phyloP scores from a whole-genome alignment of 805 yeast species.

The Teunomyces pallodes region DNA sequence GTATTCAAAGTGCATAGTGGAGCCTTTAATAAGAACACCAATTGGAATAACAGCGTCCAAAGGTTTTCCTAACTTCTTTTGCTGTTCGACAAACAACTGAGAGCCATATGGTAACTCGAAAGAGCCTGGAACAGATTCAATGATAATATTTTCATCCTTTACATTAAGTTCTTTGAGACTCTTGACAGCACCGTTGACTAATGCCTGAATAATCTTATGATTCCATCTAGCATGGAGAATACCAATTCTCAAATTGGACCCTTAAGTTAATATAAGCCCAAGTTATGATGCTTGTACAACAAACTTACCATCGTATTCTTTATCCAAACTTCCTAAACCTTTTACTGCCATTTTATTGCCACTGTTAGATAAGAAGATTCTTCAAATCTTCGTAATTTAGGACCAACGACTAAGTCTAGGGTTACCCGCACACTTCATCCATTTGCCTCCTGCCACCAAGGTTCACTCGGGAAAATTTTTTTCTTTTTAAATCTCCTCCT shows the following conservation, averaged over 20 bases:
- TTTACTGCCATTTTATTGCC: constrained; percentile 60
- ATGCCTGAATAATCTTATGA: constrained; percentile 65
- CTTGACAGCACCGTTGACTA: constrained; percentile 73
- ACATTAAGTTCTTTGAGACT: constrained; percentile 68
- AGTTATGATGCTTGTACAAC: background rate
- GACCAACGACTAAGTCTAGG: background rate
- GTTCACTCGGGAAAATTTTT: background rate
- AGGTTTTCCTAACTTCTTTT: constrained; percentile 40
- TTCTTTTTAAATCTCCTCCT: background rate
- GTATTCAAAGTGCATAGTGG: constrained; percentile 97
- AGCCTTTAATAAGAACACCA: constrained; percentile 93
- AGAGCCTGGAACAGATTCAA: constrained; percentile 92
- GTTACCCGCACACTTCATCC: constrained; percentile 1
- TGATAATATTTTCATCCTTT: constrained; percentile 65
- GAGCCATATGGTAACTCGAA: constrained; percentile 90
- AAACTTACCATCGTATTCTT: constrained; percentile 58
- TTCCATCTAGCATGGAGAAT: constrained; percentile 98
- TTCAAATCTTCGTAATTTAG: background rate
- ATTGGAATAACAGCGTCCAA: constrained; percentile 89
- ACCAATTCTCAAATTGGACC: constrained; percentile 66
- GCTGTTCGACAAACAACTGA: constrained; percentile 47
- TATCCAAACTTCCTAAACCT: constrained; percentile 76
- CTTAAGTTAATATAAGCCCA: background rate
- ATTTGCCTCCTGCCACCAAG: background rate
- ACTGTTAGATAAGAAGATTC: background rate